A percentile compares a stretch with the other conserved stretches of the same genome.
Evolutionary conservation across 2,329 filamentous ascomycete species (phyloP).

Genomic region (Phaeosphaeria sp.): DNA sequence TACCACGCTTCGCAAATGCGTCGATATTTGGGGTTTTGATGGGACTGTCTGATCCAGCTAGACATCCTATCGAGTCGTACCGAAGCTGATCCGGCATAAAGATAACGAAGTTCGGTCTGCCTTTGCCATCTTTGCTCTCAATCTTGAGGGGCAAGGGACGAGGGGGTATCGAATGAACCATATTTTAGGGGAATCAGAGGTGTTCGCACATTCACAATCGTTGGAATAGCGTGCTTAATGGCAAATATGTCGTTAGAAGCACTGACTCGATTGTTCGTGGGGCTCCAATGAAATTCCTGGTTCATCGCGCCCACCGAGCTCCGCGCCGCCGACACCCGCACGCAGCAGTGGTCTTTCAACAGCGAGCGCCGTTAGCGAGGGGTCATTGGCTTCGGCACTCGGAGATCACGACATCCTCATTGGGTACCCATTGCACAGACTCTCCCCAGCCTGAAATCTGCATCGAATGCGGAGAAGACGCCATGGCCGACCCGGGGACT

Average conservation of each 20-base stretch:
- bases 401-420: neutral
- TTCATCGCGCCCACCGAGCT: neutral
- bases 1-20: neutral
- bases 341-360: neutral
- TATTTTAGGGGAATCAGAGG: neutral
- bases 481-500: neutral
- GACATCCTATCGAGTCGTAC: neutral
- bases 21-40: neutral
- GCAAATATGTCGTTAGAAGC: neutral
- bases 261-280: neutral
- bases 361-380: neutral
- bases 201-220: neutral
- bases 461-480: neutral
- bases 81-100: neutral
- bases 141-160: neutral
- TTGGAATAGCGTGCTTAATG: neutral
- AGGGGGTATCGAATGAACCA: neutral
- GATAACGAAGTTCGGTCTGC: neutral
- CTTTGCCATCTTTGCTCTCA: neutral
- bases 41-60: neutral
- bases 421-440: neutral
- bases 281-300: neutral
- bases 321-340: neutral
- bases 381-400: neutral
- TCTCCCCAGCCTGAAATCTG: neutral